Evolutionary conservation across 2,329 filamentous ascomycete genomes (phyloP), one percentile per base, ranked within the genome.

Genomic region (Hortaea sp.): DNA sequence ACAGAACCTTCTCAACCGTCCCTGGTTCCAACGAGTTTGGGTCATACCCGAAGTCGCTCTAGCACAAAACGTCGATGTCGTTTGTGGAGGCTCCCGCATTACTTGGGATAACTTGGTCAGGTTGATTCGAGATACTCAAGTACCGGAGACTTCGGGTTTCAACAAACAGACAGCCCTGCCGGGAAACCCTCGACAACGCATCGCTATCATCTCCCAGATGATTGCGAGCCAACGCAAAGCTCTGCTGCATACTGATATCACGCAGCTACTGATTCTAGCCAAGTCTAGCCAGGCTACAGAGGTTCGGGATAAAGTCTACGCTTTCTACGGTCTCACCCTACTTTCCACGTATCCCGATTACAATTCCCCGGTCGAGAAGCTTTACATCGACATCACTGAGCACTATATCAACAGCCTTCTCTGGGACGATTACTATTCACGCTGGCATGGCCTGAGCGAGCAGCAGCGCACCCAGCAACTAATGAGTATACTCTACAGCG

Each of bases 131-230:
- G 55, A 59, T 27, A 49, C 53, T 5, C 47, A 46, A 28, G 39
- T 54, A 5, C 48, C 52, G 1, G 45, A 45, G 7, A 44, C 50
- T 3, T 32, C 46, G 7, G 53, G 56, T n/a, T 62, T 62, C 48
- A 50, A 58, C 46, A 61, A 60, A 46, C 56, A 59, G 29, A 46
- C 42, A 3, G 54, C 52, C 4, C 42, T 62, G 7, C 53, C 59
- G 4, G 59, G 59, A 20, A 62, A 62, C 41, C 47, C 58, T 4
- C 53, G 57, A 10, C 58, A 61, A 40, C 53, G 59, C 6, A 56
- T 62, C 12, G 58, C 59, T 4, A 61, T 62, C 39, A 53, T 62
- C 27, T 56, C 57, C 7, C 56, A 62, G 31, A 61, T 61, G 56
- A 56, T 52, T 40, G 50, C 56, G 1, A 56, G 54, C 12, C 59